phyloP scores from a whole-genome alignment of 2,329 filamentous ascomycete species.

The Pestalotiopsis fici region DNA sequence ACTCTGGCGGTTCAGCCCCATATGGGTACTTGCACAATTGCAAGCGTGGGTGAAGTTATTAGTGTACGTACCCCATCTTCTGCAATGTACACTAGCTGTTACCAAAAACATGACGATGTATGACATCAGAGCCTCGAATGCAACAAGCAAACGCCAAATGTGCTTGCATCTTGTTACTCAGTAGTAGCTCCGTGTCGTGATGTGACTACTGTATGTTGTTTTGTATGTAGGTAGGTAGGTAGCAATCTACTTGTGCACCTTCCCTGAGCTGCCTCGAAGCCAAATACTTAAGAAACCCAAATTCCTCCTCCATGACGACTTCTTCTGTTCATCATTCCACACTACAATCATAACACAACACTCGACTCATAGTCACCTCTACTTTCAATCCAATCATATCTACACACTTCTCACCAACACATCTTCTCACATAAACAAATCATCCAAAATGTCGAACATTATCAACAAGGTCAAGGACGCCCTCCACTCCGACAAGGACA shows the following conservation, averaged over 20 bases:
- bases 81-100: not conserved
- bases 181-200: not conserved
- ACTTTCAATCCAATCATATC: not conserved
- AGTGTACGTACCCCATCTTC: not conserved
- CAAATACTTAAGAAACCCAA: constrained; percentile 6
- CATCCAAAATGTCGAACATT: constrained; percentile 54
- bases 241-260: not conserved
- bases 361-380: not conserved
- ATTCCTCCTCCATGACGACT: not conserved
- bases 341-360: not conserved
- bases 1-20: not conserved
- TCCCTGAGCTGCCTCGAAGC: not conserved
- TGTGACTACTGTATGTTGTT: not conserved
- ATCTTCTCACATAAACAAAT: not conserved
- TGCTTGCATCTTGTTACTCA: not conserved
- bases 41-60: too few relatives aligned
- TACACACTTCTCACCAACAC: not conserved
- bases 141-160: not conserved
- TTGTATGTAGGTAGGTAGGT: too few relatives aligned
- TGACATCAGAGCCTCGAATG: not conserved
- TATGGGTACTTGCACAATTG: not conserved
- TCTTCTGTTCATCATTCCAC: not conserved
- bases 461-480: constrained; percentile 63
- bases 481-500: constrained; percentile 48
- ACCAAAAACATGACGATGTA: not conserved